phyloP scores from a whole-genome alignment of 192 early-diverging fungal species.

The Spinellus fusiger region DNA sequence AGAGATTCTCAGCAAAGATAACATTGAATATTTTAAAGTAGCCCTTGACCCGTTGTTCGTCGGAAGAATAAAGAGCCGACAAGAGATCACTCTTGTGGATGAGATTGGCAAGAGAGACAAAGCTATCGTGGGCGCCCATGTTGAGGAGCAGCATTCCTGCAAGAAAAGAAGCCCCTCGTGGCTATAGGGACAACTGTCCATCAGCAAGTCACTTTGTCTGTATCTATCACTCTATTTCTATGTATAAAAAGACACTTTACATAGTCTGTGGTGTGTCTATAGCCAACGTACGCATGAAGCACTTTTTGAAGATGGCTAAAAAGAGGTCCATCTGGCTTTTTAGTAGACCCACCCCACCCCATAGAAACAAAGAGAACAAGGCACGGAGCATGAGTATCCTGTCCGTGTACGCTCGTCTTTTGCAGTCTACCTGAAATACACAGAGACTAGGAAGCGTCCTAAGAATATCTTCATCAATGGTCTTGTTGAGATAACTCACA shows the following conservation, averaged over 20 bases:
- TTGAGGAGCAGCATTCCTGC: conserved; percentile 38
- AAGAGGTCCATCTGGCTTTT: conserved; percentile 36
- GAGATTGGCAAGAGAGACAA: conserved; percentile 25
- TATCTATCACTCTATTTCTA: not conserved
- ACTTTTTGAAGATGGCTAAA: conserved; percentile 27
- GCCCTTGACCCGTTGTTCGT: conserved; percentile 28
- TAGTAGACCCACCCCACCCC: not conserved
- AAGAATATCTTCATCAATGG: conserved; percentile 32
- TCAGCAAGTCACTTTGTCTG: not conserved
- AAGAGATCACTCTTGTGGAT: conserved; percentile 25
- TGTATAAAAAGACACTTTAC: conserved; percentile 14
- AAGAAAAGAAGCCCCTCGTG: conserved; percentile 31
- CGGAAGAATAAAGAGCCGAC: conserved; percentile 23
- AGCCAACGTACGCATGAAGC: conserved; percentile 32
- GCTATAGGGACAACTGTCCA: conserved; percentile 5
- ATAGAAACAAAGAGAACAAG: not conserved
- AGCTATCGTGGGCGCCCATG: conserved; percentile 27
- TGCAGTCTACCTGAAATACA: conserved; percentile 29
- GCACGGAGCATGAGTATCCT: not conserved
- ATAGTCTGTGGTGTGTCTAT: conserved; percentile 27
- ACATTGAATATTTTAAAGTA: conserved; percentile 38
- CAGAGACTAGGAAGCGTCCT: conserved; percentile 31
- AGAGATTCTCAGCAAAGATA: conserved; percentile 33
- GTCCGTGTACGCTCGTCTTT: not conserved
- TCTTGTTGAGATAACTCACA: conserved; percentile 20